phyloP scores from a whole-genome alignment of 768 basidiomycete species.

The Hortiboletus campestris region DNA sequence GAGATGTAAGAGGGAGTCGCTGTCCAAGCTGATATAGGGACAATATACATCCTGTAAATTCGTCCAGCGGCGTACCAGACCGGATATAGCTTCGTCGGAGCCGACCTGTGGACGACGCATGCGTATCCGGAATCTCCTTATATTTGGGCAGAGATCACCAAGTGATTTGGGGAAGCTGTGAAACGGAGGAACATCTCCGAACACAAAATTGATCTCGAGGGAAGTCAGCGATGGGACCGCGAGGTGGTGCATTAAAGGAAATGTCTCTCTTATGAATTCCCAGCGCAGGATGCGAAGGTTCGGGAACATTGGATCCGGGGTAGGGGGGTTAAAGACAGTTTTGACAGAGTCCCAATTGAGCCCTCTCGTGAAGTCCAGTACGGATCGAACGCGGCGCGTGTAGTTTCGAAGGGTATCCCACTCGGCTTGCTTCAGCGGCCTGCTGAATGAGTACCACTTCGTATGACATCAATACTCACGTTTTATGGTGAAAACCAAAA shows the following conservation, averaged over 20 bases:
- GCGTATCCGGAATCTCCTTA: slow-evolving; percentile 6
- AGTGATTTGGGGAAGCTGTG: slow-evolving; percentile 18
- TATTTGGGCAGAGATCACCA: slow-evolving; percentile 16
- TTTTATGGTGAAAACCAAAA: neutral
- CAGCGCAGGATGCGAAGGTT: slow-evolving; percentile 21
- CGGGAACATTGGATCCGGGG: slow-evolving; percentile 16
- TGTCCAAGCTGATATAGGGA: slow-evolving; percentile 10
- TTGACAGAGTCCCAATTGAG: slow-evolving; percentile 20
- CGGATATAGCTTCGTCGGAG: slow-evolving; percentile 11
- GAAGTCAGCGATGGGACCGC: slow-evolving; percentile 15
- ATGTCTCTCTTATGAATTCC: slow-evolving; percentile 18
- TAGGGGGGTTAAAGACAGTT: slow-evolving; percentile 14
- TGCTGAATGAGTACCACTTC: slow-evolving; percentile 17
- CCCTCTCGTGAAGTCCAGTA: slow-evolving; percentile 12
- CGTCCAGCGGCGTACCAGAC: slow-evolving; percentile 16
- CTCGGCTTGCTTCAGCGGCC: slow-evolving; percentile 6
- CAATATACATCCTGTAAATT: slow-evolving; percentile 15
- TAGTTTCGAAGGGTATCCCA: slow-evolving; percentile 14
- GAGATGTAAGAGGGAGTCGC: slow-evolving; percentile 15
- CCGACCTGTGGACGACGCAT: slow-evolving; percentile 17
- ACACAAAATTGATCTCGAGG: slow-evolving; percentile 20
- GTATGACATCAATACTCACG: neutral
- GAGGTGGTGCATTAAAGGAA: slow-evolving; percentile 15
- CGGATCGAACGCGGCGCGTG: slow-evolving; percentile 11
- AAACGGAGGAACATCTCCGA: slow-evolving; percentile 17